These are phyloP conservation scores for Podila clonocystis DNA, from an alignment of 192 early-diverging fungal species.

Conservation along the genomic window DNA sequence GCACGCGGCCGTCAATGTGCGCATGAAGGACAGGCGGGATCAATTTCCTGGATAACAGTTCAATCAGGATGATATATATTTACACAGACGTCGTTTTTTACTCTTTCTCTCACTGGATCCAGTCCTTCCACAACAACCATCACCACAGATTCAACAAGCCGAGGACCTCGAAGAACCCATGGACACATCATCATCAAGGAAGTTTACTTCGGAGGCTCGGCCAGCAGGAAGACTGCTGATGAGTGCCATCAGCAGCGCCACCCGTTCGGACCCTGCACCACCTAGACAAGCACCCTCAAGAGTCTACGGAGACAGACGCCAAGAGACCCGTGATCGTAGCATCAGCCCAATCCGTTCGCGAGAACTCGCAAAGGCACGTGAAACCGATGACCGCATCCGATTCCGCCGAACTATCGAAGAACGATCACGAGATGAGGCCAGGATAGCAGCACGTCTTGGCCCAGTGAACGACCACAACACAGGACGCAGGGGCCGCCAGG, in stretches of 20 bases:
- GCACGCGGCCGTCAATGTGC: neutral
- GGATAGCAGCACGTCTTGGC: slow-evolving; percentile 37
- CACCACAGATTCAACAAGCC: neutral
- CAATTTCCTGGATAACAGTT: too few species aligned
- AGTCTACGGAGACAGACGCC: slow-evolving; percentile 27
- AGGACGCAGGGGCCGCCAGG: slow-evolving; percentile 4
- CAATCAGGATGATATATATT: too few species aligned
- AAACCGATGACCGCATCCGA: slow-evolving; percentile 18
- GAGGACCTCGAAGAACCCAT: neutral
- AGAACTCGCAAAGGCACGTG: slow-evolving; percentile 4
- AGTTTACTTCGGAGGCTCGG: slow-evolving; percentile 2
- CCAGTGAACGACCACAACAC: neutral
- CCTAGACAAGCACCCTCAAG: slow-evolving; percentile 27
- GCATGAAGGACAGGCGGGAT: too few species aligned
- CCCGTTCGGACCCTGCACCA: slow-evolving; percentile 10
- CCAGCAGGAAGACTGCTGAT: slow-evolving; percentile 25
- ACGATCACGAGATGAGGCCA: slow-evolving; percentile 17
- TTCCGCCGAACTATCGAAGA: slow-evolving; percentile 34
- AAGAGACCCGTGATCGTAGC: slow-evolving; percentile 21
- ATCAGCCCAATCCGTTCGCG: slow-evolving; percentile 24
- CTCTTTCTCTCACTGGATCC: neutral
- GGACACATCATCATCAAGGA: slow-evolving; percentile 7
- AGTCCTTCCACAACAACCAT: neutral
- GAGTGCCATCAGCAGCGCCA: slow-evolving; percentile 40
- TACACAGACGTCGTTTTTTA: too few species aligned